Evolutionary conservation across 345 rosid genomes (phyloP).

Genomic region (Citrus sinensis): DVS_A1.0 CM039167.1:4645501-4646000

Average conservation of each 20-base stretch:
- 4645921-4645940: no score
- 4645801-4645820: no score
- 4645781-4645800: background rate
- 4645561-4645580: background rate
- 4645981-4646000: background rate
- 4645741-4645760: background rate
- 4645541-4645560: background rate
- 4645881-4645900: background rate
- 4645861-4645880: background rate
- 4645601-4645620: background rate
- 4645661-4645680: background rate
- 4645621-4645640: background rate
- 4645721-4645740: background rate
- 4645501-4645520: background rate
- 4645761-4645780: background rate
- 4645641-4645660: background rate
- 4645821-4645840: background rate
- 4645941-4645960: no score
- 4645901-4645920: background rate
- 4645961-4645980: background rate
- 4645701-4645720: background rate
- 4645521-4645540: background rate
- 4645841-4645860: background rate
- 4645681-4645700: background rate
- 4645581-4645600: background rate